Evolutionary conservation across 202 grass and related monocot genomes (phyloP), one percentile per base, ranked within the genome.

Genomic region (Alloteropsis angusta): DNA sequence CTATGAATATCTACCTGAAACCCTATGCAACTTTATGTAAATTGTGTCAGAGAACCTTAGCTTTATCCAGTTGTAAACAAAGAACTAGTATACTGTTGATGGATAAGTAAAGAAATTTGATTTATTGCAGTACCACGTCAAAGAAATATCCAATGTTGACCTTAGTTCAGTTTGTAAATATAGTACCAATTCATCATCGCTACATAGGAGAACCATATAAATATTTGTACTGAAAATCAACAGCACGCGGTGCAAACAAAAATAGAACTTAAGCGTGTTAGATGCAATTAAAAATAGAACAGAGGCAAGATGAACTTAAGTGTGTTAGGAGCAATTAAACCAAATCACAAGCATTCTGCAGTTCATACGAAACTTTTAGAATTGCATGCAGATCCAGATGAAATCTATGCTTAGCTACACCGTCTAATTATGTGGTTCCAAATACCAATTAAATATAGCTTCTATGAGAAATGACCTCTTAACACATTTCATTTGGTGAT

Each of bases 201-300:
- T n/a, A 74, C n/a, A 41, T 4, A 39, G 12, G 44, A 28, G 26
- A 70, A 34, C 9, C 15, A 2, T 19, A 53, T 53, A 53, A 15
- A 69, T 1, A 30, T 69, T 25, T 30, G 18, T 49, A 70, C 30
- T 18, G n/a, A 49, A 48, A 49, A n/a, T 7, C 15, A 70, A 70
- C 7, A 2, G 7, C 1, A n/a, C n/a, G n/a, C n/a, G 17, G 66
- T 69, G 17, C 44, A 69, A 69, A 47, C n/a, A 1, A 47, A 49
- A 34, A 12, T 23, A 22, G 34, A 73, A 57, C n/a, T n/a, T n/a
- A n/a, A n/a, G n/a, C n/a, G n/a, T n/a, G n/a, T n/a, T n/a, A n/a
- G n/a, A n/a, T n/a, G n/a, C n/a, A n/a, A n/a, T n/a, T n/a, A n/a
- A 80, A 45, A 70, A 37, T 22, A 80, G 23, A 80, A 66, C 10